Base-by-base conservation (phyloP, 2,329 filamentous ascomycete species). In the Colletotrichum cordylinicola region DNA sequence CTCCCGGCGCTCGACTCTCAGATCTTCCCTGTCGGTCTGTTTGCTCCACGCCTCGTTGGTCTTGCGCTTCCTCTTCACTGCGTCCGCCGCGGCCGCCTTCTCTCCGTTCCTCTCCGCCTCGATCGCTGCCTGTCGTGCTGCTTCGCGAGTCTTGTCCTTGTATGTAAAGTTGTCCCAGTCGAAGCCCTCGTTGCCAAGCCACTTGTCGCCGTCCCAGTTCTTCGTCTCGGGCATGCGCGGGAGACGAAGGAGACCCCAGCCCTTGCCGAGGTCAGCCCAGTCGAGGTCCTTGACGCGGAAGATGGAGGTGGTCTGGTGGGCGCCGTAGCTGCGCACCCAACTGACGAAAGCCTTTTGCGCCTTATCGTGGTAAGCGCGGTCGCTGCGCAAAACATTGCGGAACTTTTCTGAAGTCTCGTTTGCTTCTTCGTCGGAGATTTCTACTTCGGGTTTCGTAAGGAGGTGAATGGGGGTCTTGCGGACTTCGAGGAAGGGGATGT, bases 161-260 rank as follows among this genome's bases (percentile, higher is more conserved):
- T 95, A 96, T 1, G 90, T 86, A 80, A 92, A 95, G 3, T 84
- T 87, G 58, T 93, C 89, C 89, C 94, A 93, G 82, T 95, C 91
- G 13, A 95, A 86, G 2, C 90, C 89, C 68, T 72, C 73, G 3
- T 93, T 84, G 3, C 91, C 91, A 1, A 94, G 86, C 27, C 86
- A 90, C 77, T 90, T 89, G 82, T 95, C 93, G 6, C 93, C 93
- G 15, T 92, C 90, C 88, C 94, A 96, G 1, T 88, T 90, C 80
- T 93, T 94, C 69, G 95, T 86, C 84, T 99, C 97, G 0, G 97
- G 96, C 97, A 99, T 99, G 82, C 94, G 95, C 6, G 97, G 97
- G 78, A 98, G 89, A 67, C 93, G 93, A 3, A 98, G 88, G 1
- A 99, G 88, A 2, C 95, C 97, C 95, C 96, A 99, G 1, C 94